phyloP scores from a whole-genome alignment of 371 early-diverging fungal genomes.

The Actinomortierella wolfii region DNA sequence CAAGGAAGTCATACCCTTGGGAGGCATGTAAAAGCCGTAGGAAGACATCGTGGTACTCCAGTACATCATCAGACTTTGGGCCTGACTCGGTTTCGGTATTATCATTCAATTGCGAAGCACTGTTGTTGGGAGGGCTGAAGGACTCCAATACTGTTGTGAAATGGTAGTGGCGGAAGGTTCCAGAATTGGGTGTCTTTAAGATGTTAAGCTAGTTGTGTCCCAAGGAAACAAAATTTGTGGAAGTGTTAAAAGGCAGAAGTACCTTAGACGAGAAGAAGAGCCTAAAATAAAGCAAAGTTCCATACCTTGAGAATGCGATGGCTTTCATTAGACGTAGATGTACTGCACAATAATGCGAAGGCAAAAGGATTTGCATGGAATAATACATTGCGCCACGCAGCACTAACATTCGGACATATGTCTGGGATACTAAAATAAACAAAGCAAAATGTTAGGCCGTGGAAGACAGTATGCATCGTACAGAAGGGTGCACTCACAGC shows the following conservation, averaged over 20 bases:
- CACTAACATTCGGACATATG: conserved; percentile 18
- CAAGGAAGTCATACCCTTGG: conserved; percentile 33
- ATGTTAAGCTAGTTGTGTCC: conserved; percentile 10
- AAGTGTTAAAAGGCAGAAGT: too few relatives aligned
- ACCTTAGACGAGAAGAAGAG: too few relatives aligned
- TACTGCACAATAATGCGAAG: conserved; percentile 12
- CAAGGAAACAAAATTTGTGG: too few relatives aligned
- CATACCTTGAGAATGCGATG: too few relatives aligned
- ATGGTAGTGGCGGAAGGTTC: conserved; percentile 40
- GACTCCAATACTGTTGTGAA: conserved; percentile 26
- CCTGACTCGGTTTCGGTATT: background rate
- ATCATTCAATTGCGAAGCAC: background rate
- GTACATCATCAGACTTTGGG: too few relatives aligned
- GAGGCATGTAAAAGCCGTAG: conserved; percentile 56
- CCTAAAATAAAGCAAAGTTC: background rate
- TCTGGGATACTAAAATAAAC: conserved; percentile 19
- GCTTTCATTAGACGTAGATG: too few relatives aligned
- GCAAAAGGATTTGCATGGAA: conserved; percentile 37
- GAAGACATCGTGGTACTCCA: conserved; percentile 46
- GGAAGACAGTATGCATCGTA: background rate
- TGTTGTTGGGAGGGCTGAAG: conserved; percentile 5
- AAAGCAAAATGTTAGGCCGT: background rate
- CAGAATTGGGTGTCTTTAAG: conserved; percentile 36
- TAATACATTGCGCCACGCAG: conserved; percentile 23
- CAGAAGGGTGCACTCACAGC: background rate